Evolutionary conservation across 805 yeast genomes (phyloP).

Genomic region (Schwanniomyces yamadae): DNA sequence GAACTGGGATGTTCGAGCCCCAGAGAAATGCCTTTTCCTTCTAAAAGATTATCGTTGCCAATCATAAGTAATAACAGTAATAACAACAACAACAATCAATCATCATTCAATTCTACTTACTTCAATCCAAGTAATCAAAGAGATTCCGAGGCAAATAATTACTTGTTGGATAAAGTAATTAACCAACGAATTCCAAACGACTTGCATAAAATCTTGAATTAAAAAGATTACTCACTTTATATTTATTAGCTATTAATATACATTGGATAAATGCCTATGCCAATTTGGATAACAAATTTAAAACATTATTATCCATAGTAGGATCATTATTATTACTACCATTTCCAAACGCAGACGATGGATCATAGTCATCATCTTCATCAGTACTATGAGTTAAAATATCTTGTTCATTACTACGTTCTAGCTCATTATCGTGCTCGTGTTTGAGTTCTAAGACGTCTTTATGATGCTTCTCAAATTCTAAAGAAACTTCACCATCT

Average conservation of each 20-base stretch:
- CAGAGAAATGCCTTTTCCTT: constrained; percentile 1
- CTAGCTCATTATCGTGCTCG: constrained; percentile 10
- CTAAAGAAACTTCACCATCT: constrained; percentile 14
- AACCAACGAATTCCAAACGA: constrained; percentile 5
- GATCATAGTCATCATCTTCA: constrained; percentile 20
- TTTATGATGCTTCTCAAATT: constrained; percentile 26
- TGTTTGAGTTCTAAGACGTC: constrained; percentile 33
- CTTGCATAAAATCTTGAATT: constrained; percentile 10
- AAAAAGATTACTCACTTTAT: neutral
- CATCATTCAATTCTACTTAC: neutral
- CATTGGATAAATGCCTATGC: constrained; percentile 10
- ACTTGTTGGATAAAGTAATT: neutral
- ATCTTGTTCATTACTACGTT: neutral
- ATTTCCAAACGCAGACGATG: constrained; percentile 13
- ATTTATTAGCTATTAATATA: constrained; percentile 1
- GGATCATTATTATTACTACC: constrained; percentile 6
- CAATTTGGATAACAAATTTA: constrained; percentile 34
- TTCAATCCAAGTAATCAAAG: neutral
- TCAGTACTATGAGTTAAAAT: constrained; percentile 6
- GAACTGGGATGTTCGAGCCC: neutral
- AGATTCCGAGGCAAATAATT: neutral
- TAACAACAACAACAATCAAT: neutral
- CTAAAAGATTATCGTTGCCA: constrained; percentile 6
- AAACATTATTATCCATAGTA: constrained; percentile 18
- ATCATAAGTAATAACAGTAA: neutral